Evolutionary conservation across 2,329 filamentous ascomycete species (phyloP).

Genomic region (Fusarium equiseti): DNA sequence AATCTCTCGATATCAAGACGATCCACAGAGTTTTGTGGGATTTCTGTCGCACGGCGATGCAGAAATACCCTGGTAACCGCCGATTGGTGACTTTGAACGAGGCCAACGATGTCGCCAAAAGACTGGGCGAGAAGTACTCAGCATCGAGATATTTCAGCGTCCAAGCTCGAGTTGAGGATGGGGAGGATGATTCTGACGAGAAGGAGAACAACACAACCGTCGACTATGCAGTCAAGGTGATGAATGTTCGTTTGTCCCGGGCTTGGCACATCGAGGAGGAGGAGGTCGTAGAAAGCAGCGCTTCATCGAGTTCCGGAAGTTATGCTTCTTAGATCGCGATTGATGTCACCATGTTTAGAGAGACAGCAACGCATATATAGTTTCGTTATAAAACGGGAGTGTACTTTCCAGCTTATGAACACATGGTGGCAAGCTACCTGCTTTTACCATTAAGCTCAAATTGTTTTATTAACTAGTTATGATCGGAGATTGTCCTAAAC

Average conservation of each 20-base stretch:
- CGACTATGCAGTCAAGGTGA: conserved; percentile 50
- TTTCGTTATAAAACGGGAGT: not conserved
- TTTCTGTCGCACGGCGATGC: conserved; percentile 50
- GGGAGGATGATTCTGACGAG: conserved; percentile 32
- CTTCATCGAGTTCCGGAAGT: not conserved
- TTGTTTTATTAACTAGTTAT: conserved; percentile 11
- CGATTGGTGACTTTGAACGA: conserved; percentile 67
- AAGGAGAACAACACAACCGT: conserved; percentile 37
- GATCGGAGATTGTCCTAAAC: conserved; percentile 37
- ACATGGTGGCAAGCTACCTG: not conserved
- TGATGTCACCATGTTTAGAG: not conserved
- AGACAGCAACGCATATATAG: not conserved
- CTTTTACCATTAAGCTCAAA: not conserved
- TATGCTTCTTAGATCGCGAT: not conserved
- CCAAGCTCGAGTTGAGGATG: conserved; percentile 44
- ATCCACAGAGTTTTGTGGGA: conserved; percentile 51
- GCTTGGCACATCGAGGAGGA: conserved; percentile 37
- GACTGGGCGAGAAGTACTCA: conserved; percentile 64
- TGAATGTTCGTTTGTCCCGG: conserved; percentile 25
- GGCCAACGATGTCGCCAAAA: conserved; percentile 69
- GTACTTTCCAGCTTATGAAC: not conserved
- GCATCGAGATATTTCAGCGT: conserved; percentile 54
- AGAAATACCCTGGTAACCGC: conserved; percentile 54
- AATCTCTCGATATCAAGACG: conserved; percentile 12
- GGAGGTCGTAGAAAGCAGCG: not conserved